These are phyloP conservation scores for Suillus hirtellus DNA, from an alignment of 768 basidiomycete species.

Conservation along the genomic window DNA sequence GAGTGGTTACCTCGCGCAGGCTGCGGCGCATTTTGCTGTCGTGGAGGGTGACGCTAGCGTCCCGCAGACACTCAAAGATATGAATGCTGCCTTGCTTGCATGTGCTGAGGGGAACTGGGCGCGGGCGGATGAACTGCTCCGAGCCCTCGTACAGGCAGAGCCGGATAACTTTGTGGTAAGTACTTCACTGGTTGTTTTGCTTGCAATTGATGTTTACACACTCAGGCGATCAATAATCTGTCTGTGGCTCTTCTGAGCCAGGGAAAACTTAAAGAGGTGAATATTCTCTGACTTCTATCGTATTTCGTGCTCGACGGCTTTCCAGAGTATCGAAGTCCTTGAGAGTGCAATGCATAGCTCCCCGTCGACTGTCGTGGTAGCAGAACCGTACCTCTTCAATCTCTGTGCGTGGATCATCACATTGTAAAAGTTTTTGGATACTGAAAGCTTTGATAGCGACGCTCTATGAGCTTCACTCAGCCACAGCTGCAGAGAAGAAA, in stretches of 20 bases:
- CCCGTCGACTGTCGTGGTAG: constrained; percentile 70
- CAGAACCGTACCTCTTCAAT: constrained; percentile 85
- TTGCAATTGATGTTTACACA: neutral
- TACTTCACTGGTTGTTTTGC: constrained; percentile 10
- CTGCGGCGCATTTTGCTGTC: constrained; percentile 53
- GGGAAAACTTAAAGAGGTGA: constrained; percentile 71
- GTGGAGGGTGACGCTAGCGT: constrained; percentile 45
- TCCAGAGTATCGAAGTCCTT: constrained; percentile 67
- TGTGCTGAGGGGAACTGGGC: constrained; percentile 73
- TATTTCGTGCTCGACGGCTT: neutral
- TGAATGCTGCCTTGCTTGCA: constrained; percentile 69
- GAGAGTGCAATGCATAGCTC: constrained; percentile 62
- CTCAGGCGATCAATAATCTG: constrained; percentile 74
- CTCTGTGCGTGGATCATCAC: constrained; percentile 54
- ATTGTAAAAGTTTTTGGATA: neutral
- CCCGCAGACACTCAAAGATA: constrained; percentile 44
- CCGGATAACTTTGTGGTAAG: constrained; percentile 61
- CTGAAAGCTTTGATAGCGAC: constrained; percentile 53
- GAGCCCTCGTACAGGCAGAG: constrained; percentile 48
- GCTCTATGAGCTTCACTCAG: constrained; percentile 78
- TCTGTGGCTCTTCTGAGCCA: constrained; percentile 70
- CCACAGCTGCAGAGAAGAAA: constrained; percentile 74
- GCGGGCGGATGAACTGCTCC: constrained; percentile 47
- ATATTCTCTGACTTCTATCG: constrained; percentile 11
- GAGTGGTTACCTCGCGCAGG: constrained; percentile 61